These are phyloP conservation scores for Phytophthora tentaculata DNA, from an alignment of 352 stramenopile species.

Conservation along the genomic window DNA sequence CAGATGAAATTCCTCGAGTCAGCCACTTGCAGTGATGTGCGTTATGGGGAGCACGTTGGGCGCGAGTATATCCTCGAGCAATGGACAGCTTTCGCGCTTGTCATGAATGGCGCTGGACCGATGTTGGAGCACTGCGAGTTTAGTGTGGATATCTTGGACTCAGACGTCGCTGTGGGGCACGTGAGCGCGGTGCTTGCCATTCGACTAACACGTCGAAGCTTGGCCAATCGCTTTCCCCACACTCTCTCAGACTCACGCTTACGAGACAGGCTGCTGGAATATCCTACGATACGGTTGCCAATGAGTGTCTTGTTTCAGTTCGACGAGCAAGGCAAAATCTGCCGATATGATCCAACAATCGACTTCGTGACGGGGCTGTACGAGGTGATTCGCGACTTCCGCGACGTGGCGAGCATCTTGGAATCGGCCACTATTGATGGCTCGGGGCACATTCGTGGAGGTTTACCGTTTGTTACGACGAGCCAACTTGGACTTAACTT, in stretches of 20 bases:
- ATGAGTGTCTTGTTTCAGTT: conserved; percentile 34
- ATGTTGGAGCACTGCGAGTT: conserved; percentile 14
- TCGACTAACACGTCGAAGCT: conserved; percentile 14
- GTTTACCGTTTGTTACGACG: background rate
- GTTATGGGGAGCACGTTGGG: conserved; percentile 20
- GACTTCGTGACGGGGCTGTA: conserved; percentile 34
- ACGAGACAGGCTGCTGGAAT: conserved; percentile 24
- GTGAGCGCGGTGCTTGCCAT: conserved; percentile 19
- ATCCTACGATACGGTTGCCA: conserved; percentile 16
- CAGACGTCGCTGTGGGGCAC: conserved; percentile 4
- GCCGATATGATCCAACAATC: conserved; percentile 20
- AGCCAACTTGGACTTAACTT: background rate
- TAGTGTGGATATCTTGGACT: conserved; percentile 14
- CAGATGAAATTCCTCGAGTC: conserved; percentile 26
- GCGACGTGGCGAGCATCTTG: conserved; percentile 26
- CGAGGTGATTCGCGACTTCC: conserved; percentile 20
- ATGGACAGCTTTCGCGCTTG: conserved; percentile 15
- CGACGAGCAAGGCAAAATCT: conserved; percentile 35
- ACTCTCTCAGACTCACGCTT: conserved; percentile 5
- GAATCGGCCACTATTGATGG: conserved; percentile 29
- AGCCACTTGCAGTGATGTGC: conserved; percentile 25
- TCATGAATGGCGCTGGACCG: conserved; percentile 10
- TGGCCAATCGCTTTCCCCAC: conserved; percentile 22
- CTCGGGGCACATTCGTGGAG: conserved; percentile 21
- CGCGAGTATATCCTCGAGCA: conserved; percentile 27